Evolutionary conservation across 306 rosid genomes (phyloP).

Genomic region (Dicorynia guianensis): DNA sequence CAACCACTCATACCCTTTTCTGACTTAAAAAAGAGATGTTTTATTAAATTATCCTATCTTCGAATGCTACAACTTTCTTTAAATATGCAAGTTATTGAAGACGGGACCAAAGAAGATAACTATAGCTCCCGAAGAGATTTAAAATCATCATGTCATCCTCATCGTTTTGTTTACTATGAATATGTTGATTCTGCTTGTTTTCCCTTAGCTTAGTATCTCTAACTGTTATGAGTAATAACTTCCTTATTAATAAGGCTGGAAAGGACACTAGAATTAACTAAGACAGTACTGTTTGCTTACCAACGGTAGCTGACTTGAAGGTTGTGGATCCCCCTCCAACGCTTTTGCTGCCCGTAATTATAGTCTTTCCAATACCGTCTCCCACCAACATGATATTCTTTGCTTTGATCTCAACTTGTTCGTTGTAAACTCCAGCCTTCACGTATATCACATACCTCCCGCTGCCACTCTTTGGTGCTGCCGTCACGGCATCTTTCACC

Average conservation of each 20-base stretch:
- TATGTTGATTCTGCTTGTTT: background rate
- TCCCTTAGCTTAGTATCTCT: background rate
- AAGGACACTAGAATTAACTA: background rate
- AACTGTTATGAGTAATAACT: background rate
- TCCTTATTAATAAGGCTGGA: background rate
- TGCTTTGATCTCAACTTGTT: constrained; percentile 61
- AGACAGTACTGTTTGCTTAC: constrained; percentile 48
- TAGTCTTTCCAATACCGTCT: constrained; percentile 86
- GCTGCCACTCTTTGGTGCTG: constrained; percentile 57
- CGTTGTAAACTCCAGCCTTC: constrained; percentile 75
- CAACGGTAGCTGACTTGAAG: constrained; percentile 80
- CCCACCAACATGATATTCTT: constrained; percentile 79
- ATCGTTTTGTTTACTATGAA: background rate
- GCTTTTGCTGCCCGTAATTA: constrained; percentile 85
- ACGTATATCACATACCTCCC: constrained; percentile 81
- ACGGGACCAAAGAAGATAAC: background rate
- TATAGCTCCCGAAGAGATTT: background rate
- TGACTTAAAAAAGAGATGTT: background rate
- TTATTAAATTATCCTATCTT: constrained; percentile 2
- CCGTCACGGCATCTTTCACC: constrained; percentile 56
- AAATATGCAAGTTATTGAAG: background rate
- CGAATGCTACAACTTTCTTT: background rate
- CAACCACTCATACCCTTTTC: background rate
- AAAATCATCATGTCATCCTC: background rate
- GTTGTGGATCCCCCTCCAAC: constrained; percentile 92